Conservation (phyloP, 768 basidiomycete species). For the Plicaturopsis crispa region DNA sequence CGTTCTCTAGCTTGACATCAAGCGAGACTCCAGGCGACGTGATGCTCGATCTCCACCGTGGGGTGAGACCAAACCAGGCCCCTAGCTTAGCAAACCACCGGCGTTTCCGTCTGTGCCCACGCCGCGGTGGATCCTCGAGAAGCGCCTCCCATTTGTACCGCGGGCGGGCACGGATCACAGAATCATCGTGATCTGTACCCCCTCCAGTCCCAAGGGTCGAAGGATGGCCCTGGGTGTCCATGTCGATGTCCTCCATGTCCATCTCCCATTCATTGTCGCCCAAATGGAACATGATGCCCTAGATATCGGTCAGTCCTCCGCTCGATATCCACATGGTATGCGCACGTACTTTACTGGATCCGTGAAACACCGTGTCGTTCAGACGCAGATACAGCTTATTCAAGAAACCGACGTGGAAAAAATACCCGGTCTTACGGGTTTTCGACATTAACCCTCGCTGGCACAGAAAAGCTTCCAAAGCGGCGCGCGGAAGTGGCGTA, state of each 20-base stretch:
- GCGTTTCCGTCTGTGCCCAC: slow-evolving; percentile 23
- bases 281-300: slow-evolving; percentile 61
- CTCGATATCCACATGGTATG: slow-evolving; percentile 7
- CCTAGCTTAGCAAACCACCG: slow-evolving; percentile 47
- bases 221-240: slow-evolving; percentile 34
- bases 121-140: slow-evolving; percentile 42
- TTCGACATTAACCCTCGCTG: slow-evolving; percentile 53
- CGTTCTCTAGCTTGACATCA: slow-evolving; percentile 50
- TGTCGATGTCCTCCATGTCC: slow-evolving; percentile 59
- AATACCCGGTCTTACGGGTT: slow-evolving; percentile 32
- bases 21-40: slow-evolving; percentile 51
- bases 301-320: not conserved
- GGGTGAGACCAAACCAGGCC: slow-evolving; percentile 64
- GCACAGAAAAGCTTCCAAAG: slow-evolving; percentile 54
- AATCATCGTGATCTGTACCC: slow-evolving; percentile 67
- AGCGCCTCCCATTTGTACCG: slow-evolving; percentile 68
- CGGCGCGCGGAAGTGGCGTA: slow-evolving; percentile 55
- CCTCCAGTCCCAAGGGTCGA: slow-evolving; percentile 59
- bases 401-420: slow-evolving; percentile 57
- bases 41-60: slow-evolving; percentile 46
- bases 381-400: slow-evolving; percentile 68
- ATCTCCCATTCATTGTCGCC: slow-evolving; percentile 42
- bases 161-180: slow-evolving; percentile 50
- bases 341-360: slow-evolving; percentile 36
- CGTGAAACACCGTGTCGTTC: slow-evolving; percentile 60